phyloP scores from a whole-genome alignment of 225 moss, liverwort and hornwort genomes.

The Neckera pumila region DNA sequence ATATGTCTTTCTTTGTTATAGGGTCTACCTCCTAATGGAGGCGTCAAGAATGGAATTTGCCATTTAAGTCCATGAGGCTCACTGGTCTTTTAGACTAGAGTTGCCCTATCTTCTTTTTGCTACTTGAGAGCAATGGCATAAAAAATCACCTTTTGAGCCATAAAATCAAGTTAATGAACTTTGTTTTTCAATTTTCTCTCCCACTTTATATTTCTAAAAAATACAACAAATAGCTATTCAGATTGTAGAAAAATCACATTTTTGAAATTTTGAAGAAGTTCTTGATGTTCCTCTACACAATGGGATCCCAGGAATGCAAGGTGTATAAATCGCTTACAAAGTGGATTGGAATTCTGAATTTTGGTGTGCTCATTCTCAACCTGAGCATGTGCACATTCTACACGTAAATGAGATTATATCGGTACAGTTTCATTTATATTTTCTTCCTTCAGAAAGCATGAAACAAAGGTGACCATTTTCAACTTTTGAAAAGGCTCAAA shows the following conservation, averaged over 20 bases:
- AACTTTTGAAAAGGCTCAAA: background rate
- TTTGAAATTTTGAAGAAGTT: background rate
- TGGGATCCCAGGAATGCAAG: background rate
- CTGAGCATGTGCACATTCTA: background rate
- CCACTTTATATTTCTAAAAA: too few relatives aligned
- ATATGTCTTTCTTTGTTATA: too few relatives aligned
- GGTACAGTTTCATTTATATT: background rate
- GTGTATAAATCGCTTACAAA: background rate
- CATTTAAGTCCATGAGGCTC: too few relatives aligned
- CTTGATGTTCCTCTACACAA: too few relatives aligned
- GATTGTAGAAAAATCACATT: background rate
- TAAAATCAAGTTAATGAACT: background rate
- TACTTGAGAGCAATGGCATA: background rate
- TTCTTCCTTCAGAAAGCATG: background rate
- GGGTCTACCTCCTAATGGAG: too few relatives aligned
- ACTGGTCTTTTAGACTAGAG: too few relatives aligned
- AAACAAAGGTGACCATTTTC: background rate
- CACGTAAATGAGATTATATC: background rate
- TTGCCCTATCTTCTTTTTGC: too few relatives aligned
- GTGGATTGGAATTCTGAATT: background rate
- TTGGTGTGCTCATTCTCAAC: background rate
- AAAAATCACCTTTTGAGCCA: background rate
- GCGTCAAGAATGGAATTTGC: too few relatives aligned
- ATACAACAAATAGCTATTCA: background rate
- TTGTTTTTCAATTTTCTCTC: background rate